Evolutionary conservation across 257 asterid species (phyloP).

Genomic region (Solanum tacnaense): DNA sequence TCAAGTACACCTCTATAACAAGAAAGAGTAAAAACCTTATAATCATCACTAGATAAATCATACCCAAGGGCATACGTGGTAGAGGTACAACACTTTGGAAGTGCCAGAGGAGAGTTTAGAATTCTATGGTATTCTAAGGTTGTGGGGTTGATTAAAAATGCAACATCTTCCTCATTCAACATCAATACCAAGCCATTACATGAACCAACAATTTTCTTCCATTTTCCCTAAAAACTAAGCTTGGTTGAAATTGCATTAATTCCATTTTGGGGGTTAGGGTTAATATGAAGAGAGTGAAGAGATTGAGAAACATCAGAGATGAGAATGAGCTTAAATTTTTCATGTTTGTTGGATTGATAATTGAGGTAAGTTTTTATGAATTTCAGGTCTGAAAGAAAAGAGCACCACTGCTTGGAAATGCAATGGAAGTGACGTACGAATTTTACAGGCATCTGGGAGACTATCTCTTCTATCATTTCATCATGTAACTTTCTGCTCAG

Average conservation of each 20-base stretch:
- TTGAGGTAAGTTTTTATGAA: conserved; percentile 15
- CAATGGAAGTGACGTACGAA: not conserved
- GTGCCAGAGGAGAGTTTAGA: not conserved
- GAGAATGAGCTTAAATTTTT: conserved; percentile 6
- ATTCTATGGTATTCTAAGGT: not conserved
- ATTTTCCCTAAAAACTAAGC: not conserved
- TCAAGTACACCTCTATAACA: not conserved
- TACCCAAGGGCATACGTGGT: conserved; percentile 21
- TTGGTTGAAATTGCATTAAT: not conserved
- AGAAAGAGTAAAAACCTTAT: conserved; percentile 33
- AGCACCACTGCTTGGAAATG: not conserved
- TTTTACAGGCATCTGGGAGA: not conserved
- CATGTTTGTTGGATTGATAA: not conserved
- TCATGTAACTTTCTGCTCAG: too few relatives aligned
- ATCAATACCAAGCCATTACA: not conserved
- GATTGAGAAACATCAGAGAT: not conserved
- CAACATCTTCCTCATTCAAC: not conserved
- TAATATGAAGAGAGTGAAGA: not conserved
- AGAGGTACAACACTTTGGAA: not conserved
- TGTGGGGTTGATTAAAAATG: not conserved
- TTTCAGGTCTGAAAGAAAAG: conserved; percentile 9
- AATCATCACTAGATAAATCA: conserved; percentile 26
- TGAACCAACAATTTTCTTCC: not conserved
- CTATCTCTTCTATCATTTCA: not conserved
- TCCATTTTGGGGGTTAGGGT: not conserved